phyloP scores from a whole-genome alignment of 2,329 filamentous ascomycete genomes.

The Xenoacremonium recifei region DNA sequence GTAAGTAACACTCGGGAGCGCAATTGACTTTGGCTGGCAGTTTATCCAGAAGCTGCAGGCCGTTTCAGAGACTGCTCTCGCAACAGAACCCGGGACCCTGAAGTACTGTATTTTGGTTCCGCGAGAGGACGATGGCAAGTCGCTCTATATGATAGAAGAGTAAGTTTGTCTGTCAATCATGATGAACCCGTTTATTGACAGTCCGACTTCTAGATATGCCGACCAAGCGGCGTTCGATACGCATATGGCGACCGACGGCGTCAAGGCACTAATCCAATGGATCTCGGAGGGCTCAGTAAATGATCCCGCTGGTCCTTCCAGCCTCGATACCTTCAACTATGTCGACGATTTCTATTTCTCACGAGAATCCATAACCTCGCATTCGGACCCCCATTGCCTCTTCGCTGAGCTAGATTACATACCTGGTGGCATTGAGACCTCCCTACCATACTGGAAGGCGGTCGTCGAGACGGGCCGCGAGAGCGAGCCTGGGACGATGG shows the following conservation, averaged over 20 bases:
- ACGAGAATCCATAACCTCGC: conserved; percentile 3
- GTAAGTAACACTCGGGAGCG: background rate
- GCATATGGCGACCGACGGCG: conserved; percentile 20
- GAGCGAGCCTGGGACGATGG: conserved; percentile 20
- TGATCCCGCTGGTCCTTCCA: conserved; percentile 5
- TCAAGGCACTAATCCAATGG: conserved; percentile 22
- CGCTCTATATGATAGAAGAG: conserved; percentile 26
- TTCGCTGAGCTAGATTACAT: conserved; percentile 27
- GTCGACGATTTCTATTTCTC: conserved; percentile 20
- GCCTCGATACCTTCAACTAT: conserved; percentile 18
- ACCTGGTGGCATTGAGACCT: conserved; percentile 16
- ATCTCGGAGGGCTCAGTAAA: conserved; percentile 13
- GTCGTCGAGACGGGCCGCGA: conserved; percentile 21
- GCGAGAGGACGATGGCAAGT: conserved; percentile 23
- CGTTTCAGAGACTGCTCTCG: background rate
- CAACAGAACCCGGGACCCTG: conserved; percentile 7
- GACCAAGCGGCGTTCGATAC: conserved; percentile 23
- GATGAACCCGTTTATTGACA: too few relatives aligned
- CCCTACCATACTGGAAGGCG: conserved; percentile 26
- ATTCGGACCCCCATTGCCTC: conserved; percentile 22
- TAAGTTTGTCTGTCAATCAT: conserved; percentile 7
- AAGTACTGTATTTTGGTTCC: conserved; percentile 26
- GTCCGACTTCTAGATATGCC: conserved; percentile 16
- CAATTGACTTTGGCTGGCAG: too few relatives aligned
- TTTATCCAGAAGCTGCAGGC: conserved; percentile 4